Percentiles rank a stretch among this genome's conserved stretches.
Conservation (phyloP, 2,329 filamentous ascomycete species). For the Penicillium janthinellum region DNA sequence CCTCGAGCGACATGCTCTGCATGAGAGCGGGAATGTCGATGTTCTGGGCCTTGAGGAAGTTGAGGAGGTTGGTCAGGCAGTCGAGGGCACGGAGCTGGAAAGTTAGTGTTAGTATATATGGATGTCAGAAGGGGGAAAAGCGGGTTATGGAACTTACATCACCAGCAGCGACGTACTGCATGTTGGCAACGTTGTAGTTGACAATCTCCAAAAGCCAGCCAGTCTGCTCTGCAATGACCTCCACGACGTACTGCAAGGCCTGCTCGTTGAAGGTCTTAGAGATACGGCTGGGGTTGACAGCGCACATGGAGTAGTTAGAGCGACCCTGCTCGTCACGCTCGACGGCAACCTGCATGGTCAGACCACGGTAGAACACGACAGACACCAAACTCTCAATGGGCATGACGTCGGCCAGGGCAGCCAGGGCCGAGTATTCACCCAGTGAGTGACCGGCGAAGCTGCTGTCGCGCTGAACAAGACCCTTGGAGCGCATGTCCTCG, state of each 20-base stretch:
- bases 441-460: constrained; percentile 97
- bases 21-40: constrained; percentile 95
- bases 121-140: too few relatives aligned
- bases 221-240: constrained; percentile 91
- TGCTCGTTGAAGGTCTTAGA: constrained; percentile 99
- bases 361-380: constrained; percentile 96
- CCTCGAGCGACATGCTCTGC: constrained; percentile 80
- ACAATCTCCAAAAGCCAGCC: constrained; percentile 98
- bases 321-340: constrained; percentile 91
- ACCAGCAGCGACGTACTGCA: constrained; percentile 70
- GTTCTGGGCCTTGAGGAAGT: constrained; percentile 95
- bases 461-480: constrained; percentile 91
- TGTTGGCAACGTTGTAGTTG: constrained; percentile 81
- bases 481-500: constrained; percentile 98
- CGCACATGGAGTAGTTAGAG: constrained; percentile 99
- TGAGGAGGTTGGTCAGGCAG: constrained; percentile 75
- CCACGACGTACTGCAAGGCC: constrained; percentile 93
- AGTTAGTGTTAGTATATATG: constrained; percentile 24
- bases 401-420: constrained; percentile 96
- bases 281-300: constrained; percentile 96
- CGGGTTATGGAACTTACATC: constrained; percentile 50
- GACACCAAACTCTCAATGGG: constrained; percentile 98
- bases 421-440: constrained; percentile 96
- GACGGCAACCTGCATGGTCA: constrained; percentile 99
- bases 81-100: constrained; percentile 62